Evolutionary conservation across 441 rosid species (phyloP).

Genomic region (Adansonia gregorii): DNA sequence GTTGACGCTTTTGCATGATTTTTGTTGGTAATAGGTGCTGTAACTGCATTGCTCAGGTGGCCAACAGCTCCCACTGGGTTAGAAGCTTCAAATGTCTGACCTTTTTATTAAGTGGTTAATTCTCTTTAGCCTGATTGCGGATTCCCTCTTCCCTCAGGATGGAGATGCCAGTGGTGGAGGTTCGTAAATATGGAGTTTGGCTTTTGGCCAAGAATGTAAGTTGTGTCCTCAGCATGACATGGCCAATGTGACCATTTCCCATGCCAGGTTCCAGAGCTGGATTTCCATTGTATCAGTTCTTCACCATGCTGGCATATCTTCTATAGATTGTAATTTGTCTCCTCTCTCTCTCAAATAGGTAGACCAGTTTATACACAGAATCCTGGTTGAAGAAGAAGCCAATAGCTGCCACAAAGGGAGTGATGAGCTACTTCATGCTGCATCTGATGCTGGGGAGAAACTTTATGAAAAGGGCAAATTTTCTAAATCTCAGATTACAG

Average conservation of each 20-base stretch:
- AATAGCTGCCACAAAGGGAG: constrained; percentile 36
- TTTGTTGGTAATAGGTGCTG: constrained; percentile 46
- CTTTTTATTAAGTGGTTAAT: constrained; percentile 15
- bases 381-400: constrained; percentile 74
- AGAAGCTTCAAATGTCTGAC: constrained; percentile 23
- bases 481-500: constrained; percentile 52
- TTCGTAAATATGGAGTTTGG: constrained; percentile 76
- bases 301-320: neutral
- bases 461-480: constrained; percentile 66
- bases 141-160: constrained; percentile 49
- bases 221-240: constrained; percentile 21
- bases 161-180: constrained; percentile 96
- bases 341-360: constrained; percentile 49
- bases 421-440: constrained; percentile 51
- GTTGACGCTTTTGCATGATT: constrained; percentile 29
- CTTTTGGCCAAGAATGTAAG: constrained; percentile 81
- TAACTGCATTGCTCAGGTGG: constrained; percentile 81
- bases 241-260: neutral
- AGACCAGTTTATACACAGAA: constrained; percentile 76
- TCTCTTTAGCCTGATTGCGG: constrained; percentile 27
- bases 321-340: constrained; percentile 7
- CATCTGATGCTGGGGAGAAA: constrained; percentile 55
- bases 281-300: constrained; percentile 3
- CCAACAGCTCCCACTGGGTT: constrained; percentile 85
- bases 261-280: neutral